Evolutionary conservation across 192 early-diverging fungal species (phyloP).

Genomic region (Umbelopsis isabellina): DNA sequence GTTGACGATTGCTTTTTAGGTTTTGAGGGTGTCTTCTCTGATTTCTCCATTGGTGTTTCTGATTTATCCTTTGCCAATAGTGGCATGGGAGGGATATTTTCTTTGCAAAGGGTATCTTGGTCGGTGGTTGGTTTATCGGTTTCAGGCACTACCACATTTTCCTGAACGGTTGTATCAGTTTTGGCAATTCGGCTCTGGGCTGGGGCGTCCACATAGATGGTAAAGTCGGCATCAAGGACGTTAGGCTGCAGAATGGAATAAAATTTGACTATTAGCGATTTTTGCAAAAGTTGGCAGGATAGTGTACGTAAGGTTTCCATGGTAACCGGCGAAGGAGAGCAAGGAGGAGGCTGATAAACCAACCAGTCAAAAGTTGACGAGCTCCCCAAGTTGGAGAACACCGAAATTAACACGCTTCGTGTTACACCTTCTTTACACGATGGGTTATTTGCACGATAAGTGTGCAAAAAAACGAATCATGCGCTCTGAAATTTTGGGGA

Average conservation of each 20-base stretch:
- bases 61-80: not conserved
- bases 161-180: slow-evolving; percentile 1
- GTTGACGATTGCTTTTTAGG: slow-evolving; percentile 5
- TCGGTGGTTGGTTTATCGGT: not conserved
- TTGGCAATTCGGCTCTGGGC: not conserved
- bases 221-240: slow-evolving; percentile 3
- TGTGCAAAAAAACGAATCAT: not conserved
- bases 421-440: slow-evolving; percentile 10
- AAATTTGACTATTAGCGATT: not conserved
- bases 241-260: not conserved
- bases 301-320: slow-evolving; percentile 12
- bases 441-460: slow-evolving; percentile 12
- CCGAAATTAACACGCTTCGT: slow-evolving; percentile 21
- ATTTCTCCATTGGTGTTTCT: not conserved
- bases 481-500: too few species aligned
- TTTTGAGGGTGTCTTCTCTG: not conserved
- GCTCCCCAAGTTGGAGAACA: slow-evolving; percentile 13
- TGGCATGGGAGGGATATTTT: not conserved
- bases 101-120: slow-evolving; percentile 10
- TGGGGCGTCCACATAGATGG: slow-evolving; percentile 10
- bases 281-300: not conserved
- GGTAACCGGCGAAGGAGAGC: slow-evolving; percentile 14
- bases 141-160: not conserved
- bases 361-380: slow-evolving; percentile 21
- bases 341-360: slow-evolving; percentile 17